Evolutionary conservation across 768 basidiomycete species (phyloP), one percentile per base, ranked within the genome.

Genomic region (Hericium coralloides): DNA sequence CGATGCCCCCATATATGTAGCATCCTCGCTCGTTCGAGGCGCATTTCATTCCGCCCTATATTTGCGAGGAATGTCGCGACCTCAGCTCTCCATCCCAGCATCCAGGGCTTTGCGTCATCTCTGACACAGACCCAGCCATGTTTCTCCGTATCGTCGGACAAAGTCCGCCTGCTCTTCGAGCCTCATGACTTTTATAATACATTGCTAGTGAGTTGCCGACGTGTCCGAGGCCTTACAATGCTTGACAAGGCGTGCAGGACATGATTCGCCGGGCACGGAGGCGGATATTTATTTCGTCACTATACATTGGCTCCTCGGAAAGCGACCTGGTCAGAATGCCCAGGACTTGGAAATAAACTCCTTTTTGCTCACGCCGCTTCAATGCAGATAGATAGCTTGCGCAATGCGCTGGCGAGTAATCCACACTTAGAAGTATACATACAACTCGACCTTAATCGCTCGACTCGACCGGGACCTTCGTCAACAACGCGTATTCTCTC

Each of bases 271-370:
- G 80, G n/a, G 95, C 95, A 0, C 80, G 83, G 56, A 70, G 74
- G 52, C 81, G 94, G 56, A 82, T 99, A 63, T 90, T 95, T 66
- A 78, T 99, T 26, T 97, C 95, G 0, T 91, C 91, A 1, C 73
- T 97, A 12, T 97, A 97, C 68, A 83, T 97, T 55, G 92, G 92
- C 12, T 79, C 83, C 12, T 79, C 83, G 52, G 92, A 97, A 68
- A 72, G 73, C 9, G 81, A 89, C 59, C 77, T 99, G 61, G 95
- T 95, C 56, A 63, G 87, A 23, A 23, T 76, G 51, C 38, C 17
- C 7, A n/a, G 50, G 12, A 25, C 50, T 50, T 55, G 45, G 39
- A 3, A 38, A 14, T 31, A 48, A 12, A 38, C 17, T n/a, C 51
- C 36, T 15, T 23, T 12, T 37, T 8, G 17, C 52, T 25, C 50